A percentile compares a stretch with the other conserved stretches of the same genome.
phyloP scores from a whole-genome alignment of 805 yeast species.

The Yarrowia osloensis region DNA sequence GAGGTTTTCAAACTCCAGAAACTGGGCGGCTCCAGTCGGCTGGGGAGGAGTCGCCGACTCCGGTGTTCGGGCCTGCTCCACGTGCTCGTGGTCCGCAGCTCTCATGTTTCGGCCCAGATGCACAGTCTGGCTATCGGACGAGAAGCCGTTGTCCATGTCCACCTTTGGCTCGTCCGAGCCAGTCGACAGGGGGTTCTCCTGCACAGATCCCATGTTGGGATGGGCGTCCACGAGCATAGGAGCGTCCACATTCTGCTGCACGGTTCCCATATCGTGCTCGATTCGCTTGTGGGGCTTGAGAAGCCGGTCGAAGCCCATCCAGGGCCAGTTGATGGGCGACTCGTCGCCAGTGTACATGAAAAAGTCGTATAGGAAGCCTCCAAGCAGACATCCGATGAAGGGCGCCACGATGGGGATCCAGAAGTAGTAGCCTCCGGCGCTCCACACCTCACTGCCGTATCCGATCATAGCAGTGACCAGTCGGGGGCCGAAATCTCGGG shows the following conservation, averaged over 20 bases:
- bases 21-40: constrained; percentile 13
- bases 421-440: constrained; percentile 48
- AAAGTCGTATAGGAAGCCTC: constrained; percentile 53
- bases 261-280: constrained; percentile 27
- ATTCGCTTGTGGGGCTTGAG: constrained; percentile 3
- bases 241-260: not conserved
- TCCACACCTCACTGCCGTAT: constrained; percentile 48
- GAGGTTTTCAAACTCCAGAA: constrained; percentile 11
- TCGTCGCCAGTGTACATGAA: constrained; percentile 55
- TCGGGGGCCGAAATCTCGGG: constrained; percentile 61
- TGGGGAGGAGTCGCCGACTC: not conserved
- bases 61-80: not conserved
- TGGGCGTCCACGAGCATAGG: constrained; percentile 15
- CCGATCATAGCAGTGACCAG: constrained; percentile 53
- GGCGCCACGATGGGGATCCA: constrained; percentile 59
- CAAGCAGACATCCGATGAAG: constrained; percentile 50
- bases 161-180: not conserved
- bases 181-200: not conserved
- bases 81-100: not conserved
- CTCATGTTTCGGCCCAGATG: not conserved
- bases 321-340: constrained; percentile 54
- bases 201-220: constrained; percentile 1
- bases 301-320: constrained; percentile 38
- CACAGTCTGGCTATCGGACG: constrained; percentile 15
- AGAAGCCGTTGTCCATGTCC: not conserved